phyloP scores from a whole-genome alignment of 352 stramenopile species.

The Phytophthora podocarpi region DNA sequence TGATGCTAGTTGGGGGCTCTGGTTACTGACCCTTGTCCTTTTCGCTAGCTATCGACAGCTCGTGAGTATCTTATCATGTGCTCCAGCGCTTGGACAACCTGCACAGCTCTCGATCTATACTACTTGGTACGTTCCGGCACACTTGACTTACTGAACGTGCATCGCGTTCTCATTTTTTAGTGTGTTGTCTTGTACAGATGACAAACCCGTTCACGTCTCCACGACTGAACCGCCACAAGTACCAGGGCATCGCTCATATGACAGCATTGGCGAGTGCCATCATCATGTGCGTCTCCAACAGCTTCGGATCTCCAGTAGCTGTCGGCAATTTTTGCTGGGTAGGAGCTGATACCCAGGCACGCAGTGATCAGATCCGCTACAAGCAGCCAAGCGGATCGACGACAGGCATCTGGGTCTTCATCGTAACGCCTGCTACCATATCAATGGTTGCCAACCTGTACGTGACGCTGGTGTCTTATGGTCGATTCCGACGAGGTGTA shows the following conservation, averaged over 20 bases:
- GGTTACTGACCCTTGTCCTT: background rate
- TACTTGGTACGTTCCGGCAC: conserved; percentile 47
- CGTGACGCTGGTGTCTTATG: conserved; percentile 67
- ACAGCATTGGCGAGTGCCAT: conserved; percentile 42
- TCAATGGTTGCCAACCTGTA: conserved; percentile 68
- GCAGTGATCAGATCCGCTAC: conserved; percentile 41
- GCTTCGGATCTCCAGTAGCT: conserved; percentile 58
- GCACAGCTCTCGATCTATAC: conserved; percentile 75
- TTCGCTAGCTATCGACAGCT: conserved; percentile 52
- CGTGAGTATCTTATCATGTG: conserved; percentile 82
- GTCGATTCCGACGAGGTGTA: conserved; percentile 65
- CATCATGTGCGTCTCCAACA: conserved; percentile 59
- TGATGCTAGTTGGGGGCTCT: too few species aligned
- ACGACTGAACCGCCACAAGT: conserved; percentile 67
- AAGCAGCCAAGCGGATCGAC: conserved; percentile 29
- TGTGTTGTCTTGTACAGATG: conserved; percentile 44
- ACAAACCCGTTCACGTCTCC: conserved; percentile 85
- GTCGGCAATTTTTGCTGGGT: conserved; percentile 82
- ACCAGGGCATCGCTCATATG: conserved; percentile 57
- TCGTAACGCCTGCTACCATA: conserved; percentile 55
- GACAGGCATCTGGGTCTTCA: conserved; percentile 71
- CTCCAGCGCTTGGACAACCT: conserved; percentile 71
- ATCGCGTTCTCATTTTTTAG: background rate
- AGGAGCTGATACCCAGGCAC: conserved; percentile 39
- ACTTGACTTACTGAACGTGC: background rate